A percentile compares a stretch with the other conserved stretches of the same genome.
These are phyloP conservation scores for Albifimbria verrucaria DNA, from an alignment of 2,329 filamentous ascomycete genomes.

Conservation along the genomic window DNA sequence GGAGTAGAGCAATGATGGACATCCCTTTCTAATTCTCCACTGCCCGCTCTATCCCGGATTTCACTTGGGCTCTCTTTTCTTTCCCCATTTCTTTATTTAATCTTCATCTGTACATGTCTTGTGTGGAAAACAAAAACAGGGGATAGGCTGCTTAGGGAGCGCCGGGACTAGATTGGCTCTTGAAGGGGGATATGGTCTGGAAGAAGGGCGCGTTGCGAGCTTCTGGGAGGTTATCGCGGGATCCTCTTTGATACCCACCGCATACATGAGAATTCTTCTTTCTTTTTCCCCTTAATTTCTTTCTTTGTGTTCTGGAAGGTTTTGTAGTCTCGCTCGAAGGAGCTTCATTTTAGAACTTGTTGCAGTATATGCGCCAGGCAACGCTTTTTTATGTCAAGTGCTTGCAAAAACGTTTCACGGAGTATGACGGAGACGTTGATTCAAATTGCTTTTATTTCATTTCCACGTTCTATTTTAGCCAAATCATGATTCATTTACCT, in stretches of 20 bases:
- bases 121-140: too few species aligned
- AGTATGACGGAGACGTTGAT: not conserved
- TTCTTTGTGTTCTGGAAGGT: too few species aligned
- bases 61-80: too few species aligned
- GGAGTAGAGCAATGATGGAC: too few species aligned
- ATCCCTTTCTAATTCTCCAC: too few species aligned
- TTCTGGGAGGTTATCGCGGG: not conserved
- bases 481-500: not conserved
- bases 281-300: slow-evolving; percentile 7
- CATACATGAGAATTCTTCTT: slow-evolving; percentile 1
- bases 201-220: not conserved
- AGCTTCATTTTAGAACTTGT: not conserved
- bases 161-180: too few species aligned
- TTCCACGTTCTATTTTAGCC: not conserved
- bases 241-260: not conserved
- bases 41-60: too few species aligned
- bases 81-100: too few species aligned
- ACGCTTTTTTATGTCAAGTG: too few species aligned
- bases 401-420: not conserved
- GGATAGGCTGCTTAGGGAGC: too few species aligned
- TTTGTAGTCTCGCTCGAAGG: not conserved
- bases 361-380: not conserved
- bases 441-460: not conserved
- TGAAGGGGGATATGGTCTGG: too few species aligned
- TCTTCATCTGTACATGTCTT: too few species aligned